Evolutionary conservation across 345 rosid genomes (phyloP), one percentile per base, ranked within the genome.

Genomic region (Orychophragmus violaceus): DNA sequence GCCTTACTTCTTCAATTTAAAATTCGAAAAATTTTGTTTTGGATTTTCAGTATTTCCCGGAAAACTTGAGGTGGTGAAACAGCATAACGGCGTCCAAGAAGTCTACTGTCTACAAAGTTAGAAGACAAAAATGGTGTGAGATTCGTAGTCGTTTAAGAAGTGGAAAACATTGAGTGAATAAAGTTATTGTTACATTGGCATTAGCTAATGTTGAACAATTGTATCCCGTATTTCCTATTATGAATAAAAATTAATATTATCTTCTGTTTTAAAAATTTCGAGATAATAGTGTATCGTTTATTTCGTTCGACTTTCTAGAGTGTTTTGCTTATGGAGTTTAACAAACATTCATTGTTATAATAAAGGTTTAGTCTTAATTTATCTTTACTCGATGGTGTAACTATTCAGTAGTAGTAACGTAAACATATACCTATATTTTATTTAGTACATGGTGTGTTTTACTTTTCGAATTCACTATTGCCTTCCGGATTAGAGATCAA

Each of bases 31-130:
- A n/a, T 17, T 32, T 36, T 64, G 6, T 39, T 37, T 50, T 28
- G 41, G 9, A 41, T 51, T 70, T 48, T 29, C 70, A 72, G 76
- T 72, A 72, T 48, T 72, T 64, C 45, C 76, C 71, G 36, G 71
- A 72, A 22, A 64, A 27, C 37, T 23, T 72, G 60, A 72, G 59
- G 65, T 72, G 76, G 71, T 72, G 71, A 72, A 64, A 11, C 27
- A 33, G 36, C 58, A 33, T 46, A 25, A 4, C 3, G 42, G 19
- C 21, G 49, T 46, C 35, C 14, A 68, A 23, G 37, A 68, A 21
- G 25, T 21, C 44, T 53, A n/a, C n/a, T n/a, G n/a, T n/a, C n/a
- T 39, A 44, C 12, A 36, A 21, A n/a, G 10, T 33, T 30, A 1
- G 46, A 33, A 48, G 27, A 46, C 10, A 21, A 48, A n/a, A 48